Evolutionary conservation across 805 yeast species (phyloP), one percentile per base, ranked within the genome.

Genomic region (Monosporozyma servazzii): DNA sequence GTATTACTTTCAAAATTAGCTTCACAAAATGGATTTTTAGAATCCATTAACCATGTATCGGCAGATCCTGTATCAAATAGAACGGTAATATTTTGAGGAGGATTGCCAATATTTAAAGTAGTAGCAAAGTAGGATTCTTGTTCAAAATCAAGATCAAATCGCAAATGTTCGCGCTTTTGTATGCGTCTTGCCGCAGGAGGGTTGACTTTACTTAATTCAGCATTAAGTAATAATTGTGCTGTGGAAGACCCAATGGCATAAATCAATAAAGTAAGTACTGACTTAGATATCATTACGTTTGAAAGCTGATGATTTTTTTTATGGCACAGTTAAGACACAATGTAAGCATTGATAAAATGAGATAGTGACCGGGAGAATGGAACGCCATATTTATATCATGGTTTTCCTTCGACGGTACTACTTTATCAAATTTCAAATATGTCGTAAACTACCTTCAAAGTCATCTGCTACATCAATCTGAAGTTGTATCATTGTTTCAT

Each of bases 1-100:
- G n/a, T 9, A 45, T 51, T 25, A 5, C 20, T 41, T 29, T 40
- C 40, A 25, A 17, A 29, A n/a, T 48, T 49, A 2, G 46, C 17
- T 7, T 41, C 9, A 52, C 73, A 69, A 48, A 56, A 67, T 1
- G 67, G 61, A 50, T 69, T 69, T 1, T 45, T 39, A 2, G 70
- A 63, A 39, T 71, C 69, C 58, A 68, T 71, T 4, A 75, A 71
- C 80, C 80, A 76, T 37, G 76, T 58, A 52, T 75, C 77, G 0
- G 79, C 72, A 8, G 79, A 74, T 3, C 80, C 80, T 3, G 80
- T 74, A 57, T 77, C 81, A 44, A 77, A 57, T 30, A 72, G 63
- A 3, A 75, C 74, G 15, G 68, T 67, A 15, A 76, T 53, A 30
- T 64, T 60, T 54, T 75, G 78, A 6, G 67, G 59, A 5, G 78